Evolutionary conservation across 208 protist genomes (phyloP).

Genomic region (Balamuthia mandrillaris): DNA sequence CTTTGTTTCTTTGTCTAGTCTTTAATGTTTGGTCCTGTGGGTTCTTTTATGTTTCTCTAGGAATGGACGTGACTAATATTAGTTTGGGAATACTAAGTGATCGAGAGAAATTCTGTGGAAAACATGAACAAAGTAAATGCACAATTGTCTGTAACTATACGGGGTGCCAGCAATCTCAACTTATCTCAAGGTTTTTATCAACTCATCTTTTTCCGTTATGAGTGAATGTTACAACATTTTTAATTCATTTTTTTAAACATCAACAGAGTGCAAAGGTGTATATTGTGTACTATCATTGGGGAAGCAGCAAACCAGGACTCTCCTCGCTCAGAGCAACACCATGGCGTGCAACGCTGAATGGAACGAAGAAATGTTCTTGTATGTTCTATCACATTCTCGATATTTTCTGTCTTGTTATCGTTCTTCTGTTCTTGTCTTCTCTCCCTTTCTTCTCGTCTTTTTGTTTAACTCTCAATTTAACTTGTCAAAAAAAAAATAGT

Average conservation of each 20-base stretch:
- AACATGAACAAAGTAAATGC: too few species aligned
- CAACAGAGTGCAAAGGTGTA: neutral
- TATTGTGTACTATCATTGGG: neutral
- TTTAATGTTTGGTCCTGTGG: neutral
- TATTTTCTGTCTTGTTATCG: neutral
- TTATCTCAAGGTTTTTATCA: neutral
- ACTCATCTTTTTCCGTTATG: neutral
- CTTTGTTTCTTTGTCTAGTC: neutral
- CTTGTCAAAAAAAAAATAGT: neutral
- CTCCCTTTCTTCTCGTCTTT: neutral
- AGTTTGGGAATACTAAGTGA: too few species aligned
- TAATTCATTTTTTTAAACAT: neutral
- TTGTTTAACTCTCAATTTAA: neutral
- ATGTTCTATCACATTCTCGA: neutral
- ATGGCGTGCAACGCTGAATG: neutral
- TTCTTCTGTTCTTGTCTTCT: neutral
- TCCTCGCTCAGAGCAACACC: neutral
- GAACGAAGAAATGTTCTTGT: constrained; percentile 2
- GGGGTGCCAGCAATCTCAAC: neutral
- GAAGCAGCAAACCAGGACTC: neutral
- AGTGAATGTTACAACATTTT: neutral
- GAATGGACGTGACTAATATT: too few species aligned
- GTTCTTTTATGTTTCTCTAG: neutral
- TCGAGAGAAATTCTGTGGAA: too few species aligned
- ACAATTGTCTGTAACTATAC: neutral